Evolutionary conservation across 352 stramenopile species (phyloP).

Genomic region (Phytophthora pini): DNA sequence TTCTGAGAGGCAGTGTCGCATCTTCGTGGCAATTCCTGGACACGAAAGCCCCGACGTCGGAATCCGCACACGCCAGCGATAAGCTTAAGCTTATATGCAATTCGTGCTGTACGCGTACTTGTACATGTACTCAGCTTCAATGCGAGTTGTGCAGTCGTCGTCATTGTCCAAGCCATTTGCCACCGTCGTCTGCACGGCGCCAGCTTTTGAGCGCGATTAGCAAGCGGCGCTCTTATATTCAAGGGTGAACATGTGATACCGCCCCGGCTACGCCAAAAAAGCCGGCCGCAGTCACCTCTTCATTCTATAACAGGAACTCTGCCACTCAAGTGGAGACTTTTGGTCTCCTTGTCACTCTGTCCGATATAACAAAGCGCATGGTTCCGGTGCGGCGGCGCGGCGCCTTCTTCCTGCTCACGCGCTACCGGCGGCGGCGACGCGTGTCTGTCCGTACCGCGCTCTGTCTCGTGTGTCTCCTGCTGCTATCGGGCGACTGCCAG

Average conservation of each 20-base stretch:
- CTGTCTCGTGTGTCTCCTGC: constrained; percentile 23
- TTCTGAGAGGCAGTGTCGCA: constrained; percentile 3
- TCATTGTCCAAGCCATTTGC: background rate
- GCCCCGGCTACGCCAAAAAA: constrained; percentile 19
- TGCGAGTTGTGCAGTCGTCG: background rate
- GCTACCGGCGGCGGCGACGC: constrained; percentile 21
- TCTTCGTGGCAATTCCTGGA: background rate
- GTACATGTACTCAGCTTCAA: background rate
- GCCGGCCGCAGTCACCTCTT: constrained; percentile 15
- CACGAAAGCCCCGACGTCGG: background rate
- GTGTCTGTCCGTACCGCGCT: background rate
- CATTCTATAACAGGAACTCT: constrained; percentile 34
- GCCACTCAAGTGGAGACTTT: constrained; percentile 32
- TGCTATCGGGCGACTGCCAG: constrained; percentile 6
- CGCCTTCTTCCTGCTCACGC: constrained; percentile 37
- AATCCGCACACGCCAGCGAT: background rate
- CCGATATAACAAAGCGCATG: constrained; percentile 14
- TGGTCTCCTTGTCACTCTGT: background rate
- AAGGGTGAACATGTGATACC: constrained; percentile 12
- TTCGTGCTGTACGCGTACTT: background rate
- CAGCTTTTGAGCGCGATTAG: constrained; percentile 2
- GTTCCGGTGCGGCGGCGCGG: constrained; percentile 38
- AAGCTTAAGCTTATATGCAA: background rate
- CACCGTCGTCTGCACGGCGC: background rate
- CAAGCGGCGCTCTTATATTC: constrained; percentile 18